Percentiles rank a stretch among this genome's conserved stretches.
Evolutionary conservation across 75 land plant genomes (phyloP).

Genomic region (Selaginella moellendorffii): DNA sequence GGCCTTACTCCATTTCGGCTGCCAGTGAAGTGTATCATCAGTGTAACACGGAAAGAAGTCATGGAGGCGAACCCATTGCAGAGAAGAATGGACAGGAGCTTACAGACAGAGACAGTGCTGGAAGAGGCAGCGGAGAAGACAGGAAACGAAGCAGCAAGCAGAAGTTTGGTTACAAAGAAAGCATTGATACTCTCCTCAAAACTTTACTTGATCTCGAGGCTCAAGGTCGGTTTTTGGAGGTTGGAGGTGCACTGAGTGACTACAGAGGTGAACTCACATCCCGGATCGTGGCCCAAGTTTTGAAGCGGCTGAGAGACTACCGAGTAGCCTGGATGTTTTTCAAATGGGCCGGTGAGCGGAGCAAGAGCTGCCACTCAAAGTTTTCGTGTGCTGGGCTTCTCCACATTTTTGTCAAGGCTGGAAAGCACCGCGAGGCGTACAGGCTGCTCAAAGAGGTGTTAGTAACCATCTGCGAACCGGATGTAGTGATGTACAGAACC

Average conservation of each 20-base stretch:
- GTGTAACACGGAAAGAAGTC: too few relatives aligned
- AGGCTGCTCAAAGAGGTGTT: neutral
- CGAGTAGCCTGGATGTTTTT: neutral
- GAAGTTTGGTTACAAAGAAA: too few relatives aligned
- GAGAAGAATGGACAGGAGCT: too few relatives aligned
- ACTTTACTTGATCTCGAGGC: too few relatives aligned
- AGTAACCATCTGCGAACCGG: neutral
- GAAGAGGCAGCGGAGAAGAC: too few relatives aligned
- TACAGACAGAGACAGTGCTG: too few relatives aligned
- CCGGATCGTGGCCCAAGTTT: neutral
- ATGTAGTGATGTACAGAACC: neutral
- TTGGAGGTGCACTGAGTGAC: neutral
- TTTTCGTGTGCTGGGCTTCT: neutral
- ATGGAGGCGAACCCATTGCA: too few relatives aligned
- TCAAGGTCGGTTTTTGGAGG: too few relatives aligned
- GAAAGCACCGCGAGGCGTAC: neutral
- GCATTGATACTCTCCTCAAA: too few relatives aligned
- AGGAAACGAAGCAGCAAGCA: too few relatives aligned
- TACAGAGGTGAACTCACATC: neutral
- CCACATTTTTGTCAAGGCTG: neutral
- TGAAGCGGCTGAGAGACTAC: neutral
- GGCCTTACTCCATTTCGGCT: too few relatives aligned
- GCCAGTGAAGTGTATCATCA: too few relatives aligned
- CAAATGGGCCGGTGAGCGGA: neutral
- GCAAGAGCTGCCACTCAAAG: neutral